Evolutionary conservation across 1,139 yeast species (phyloP), one percentile per base, ranked within the genome.

Genomic region (Hemisphaericaspora xylanilytica): DNA sequence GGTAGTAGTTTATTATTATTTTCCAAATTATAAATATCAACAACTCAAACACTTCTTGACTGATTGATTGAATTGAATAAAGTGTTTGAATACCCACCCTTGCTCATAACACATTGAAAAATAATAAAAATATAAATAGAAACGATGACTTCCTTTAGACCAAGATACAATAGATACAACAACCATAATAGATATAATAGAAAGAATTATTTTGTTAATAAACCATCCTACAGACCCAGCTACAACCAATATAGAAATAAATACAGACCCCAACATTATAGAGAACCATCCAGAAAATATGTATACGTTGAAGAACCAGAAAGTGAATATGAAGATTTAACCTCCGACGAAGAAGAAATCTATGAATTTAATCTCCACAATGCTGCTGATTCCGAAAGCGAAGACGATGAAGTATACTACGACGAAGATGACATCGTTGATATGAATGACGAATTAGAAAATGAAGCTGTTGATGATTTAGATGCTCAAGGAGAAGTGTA

Each of bases 251-350:
- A 29, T 32, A 58, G 50, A 45, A 56, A 45, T 32, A 46, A 42
- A 21, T n/a, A n/a, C n/a, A n/a, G n/a, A n/a, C n/a, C n/a, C n/a
- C n/a, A n/a, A n/a, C 45, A 48, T 25, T 63, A 64, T 47, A 61
- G 67, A 55, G 63, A 63, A 35, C 70, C 66, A 38, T 41, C 45
- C 12, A 52, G 57, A 21, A 56, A 61, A 36, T 53, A 58, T 39
- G 73, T 63, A 11, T 66, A 55, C 40, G 71, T 68, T 39, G 74
- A 68, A 55, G 74, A 68, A 45, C 74, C 74, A 37, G 66, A 54
- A 35, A 52, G 54, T 37, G 62, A 58, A 35, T 55, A 55, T 34
- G 66, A 59, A 25, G 51, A 50, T 33, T 4, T 29, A 11, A 29
- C 16, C 18, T 50, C 48, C 24, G 56, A 49, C 29, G 46, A 44